Conservation (phyloP, 345 rosid genomes). For the Eucalyptus curtisii region DNA sequence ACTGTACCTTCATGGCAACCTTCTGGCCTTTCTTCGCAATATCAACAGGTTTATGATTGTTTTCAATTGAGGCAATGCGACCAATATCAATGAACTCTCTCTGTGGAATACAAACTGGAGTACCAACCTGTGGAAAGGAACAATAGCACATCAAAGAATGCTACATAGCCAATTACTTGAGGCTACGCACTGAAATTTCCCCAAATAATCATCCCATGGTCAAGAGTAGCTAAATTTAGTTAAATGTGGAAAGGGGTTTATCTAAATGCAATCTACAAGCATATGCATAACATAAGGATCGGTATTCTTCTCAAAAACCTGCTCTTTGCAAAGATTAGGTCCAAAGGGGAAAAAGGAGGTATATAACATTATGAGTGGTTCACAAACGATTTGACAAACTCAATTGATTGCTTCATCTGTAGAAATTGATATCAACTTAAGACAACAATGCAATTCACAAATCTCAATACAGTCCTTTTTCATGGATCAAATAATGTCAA, state of each 20-base stretch:
- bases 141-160: background rate
- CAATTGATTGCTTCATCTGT: background rate
- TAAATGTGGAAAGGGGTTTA: background rate
- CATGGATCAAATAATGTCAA: background rate
- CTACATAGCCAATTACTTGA: background rate
- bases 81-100: slow-evolving; percentile 82
- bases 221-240: background rate
- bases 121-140: slow-evolving; percentile 48
- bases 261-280: background rate
- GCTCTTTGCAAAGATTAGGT: background rate
- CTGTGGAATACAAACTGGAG: slow-evolving; percentile 82
- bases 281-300: background rate
- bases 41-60: slow-evolving; percentile 66
- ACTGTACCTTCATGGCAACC: slow-evolving; percentile 80
- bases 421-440: background rate
- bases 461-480: background rate
- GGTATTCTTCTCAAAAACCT: background rate
- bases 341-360: background rate
- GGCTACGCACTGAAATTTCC: background rate
- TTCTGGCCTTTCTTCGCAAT: slow-evolving; percentile 67
- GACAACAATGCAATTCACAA: background rate
- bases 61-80: slow-evolving; percentile 72
- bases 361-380: background rate
- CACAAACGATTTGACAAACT: background rate
- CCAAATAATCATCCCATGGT: background rate